Conservation (phyloP, 192 early-diverging fungal genomes). For the Backusella morwellensis region DNA sequence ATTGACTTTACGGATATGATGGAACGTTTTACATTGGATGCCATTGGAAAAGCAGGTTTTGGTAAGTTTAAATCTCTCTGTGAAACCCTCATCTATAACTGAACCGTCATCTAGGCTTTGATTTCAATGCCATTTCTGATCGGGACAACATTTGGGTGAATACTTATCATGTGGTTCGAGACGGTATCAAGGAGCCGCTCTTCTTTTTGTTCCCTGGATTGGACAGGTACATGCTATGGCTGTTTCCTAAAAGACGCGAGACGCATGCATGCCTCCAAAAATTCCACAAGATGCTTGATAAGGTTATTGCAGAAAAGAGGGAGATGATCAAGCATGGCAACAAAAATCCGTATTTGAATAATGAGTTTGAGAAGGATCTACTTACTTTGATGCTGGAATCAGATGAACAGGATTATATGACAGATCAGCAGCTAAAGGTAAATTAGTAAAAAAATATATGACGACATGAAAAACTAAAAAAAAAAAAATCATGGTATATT, state of each 20-base stretch:
- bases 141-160: constrained; percentile 40
- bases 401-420: background rate
- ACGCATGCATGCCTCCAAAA: constrained; percentile 1
- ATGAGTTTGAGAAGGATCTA: constrained; percentile 30
- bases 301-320: constrained; percentile 13
- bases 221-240: constrained; percentile 27
- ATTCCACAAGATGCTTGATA: constrained; percentile 11
- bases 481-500: background rate
- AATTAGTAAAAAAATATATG: background rate
- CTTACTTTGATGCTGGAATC: constrained; percentile 34
- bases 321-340: background rate
- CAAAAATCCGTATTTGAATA: background rate
- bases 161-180: constrained; percentile 47
- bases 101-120: constrained; percentile 23
- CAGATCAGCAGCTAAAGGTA: background rate
- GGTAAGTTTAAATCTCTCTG: constrained; percentile 6
- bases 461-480: background rate
- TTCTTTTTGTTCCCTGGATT: constrained; percentile 56
- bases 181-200: constrained; percentile 43
- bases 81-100: background rate
- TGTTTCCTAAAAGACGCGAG: constrained; percentile 9
- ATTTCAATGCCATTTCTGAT: constrained; percentile 50
- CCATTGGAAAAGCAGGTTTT: constrained; percentile 33
- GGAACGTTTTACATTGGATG: constrained; percentile 28
- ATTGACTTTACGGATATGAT: constrained; percentile 20